Evolutionary conservation across 2,329 filamentous ascomycete genomes (phyloP).

Genomic region (Phoma herbarum): DNA sequence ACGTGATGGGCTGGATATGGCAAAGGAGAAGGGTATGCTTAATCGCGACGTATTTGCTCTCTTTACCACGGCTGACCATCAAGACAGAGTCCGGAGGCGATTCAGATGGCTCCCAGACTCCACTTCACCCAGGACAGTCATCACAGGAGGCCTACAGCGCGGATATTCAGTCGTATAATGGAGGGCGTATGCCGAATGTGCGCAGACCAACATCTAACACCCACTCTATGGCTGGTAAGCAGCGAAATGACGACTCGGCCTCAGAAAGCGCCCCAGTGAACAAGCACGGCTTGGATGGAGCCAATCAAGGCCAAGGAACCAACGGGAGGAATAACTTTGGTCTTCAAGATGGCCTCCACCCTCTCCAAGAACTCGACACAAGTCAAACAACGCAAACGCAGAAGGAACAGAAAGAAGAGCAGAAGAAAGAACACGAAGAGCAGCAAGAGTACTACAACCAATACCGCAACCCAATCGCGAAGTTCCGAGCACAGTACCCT

Average conservation of each 20-base stretch:
- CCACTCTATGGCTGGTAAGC: conserved; percentile 19
- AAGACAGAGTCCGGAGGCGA: conserved; percentile 22
- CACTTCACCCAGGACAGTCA: conserved; percentile 3
- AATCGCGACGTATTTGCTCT: background rate
- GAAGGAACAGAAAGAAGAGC: conserved; percentile 50
- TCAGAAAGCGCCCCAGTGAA: conserved; percentile 33
- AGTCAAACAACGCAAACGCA: conserved; percentile 40
- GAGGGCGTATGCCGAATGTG: conserved; percentile 29
- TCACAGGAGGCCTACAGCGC: conserved; percentile 2
- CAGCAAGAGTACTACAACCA: conserved; percentile 58
- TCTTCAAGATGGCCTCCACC: conserved; percentile 56
- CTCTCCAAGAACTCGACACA: conserved; percentile 43
- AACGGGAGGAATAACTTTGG: conserved; percentile 46
- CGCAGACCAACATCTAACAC: conserved; percentile 16
- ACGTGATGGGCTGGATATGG: conserved; percentile 29
- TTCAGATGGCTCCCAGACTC: conserved; percentile 27
- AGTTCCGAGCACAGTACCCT: conserved; percentile 60
- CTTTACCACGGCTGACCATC: background rate
- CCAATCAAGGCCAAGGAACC: conserved; percentile 22
- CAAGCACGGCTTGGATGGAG: conserved; percentile 33
- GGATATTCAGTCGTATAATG: conserved; percentile 24
- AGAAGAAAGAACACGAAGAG: conserved; percentile 55
- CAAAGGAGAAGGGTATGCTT: conserved; percentile 26
- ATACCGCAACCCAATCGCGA: conserved; percentile 61
- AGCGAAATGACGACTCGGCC: conserved; percentile 9